phyloP scores from a whole-genome alignment of 306 rosid genomes.

The Styphnolobium japonicum region DNA sequence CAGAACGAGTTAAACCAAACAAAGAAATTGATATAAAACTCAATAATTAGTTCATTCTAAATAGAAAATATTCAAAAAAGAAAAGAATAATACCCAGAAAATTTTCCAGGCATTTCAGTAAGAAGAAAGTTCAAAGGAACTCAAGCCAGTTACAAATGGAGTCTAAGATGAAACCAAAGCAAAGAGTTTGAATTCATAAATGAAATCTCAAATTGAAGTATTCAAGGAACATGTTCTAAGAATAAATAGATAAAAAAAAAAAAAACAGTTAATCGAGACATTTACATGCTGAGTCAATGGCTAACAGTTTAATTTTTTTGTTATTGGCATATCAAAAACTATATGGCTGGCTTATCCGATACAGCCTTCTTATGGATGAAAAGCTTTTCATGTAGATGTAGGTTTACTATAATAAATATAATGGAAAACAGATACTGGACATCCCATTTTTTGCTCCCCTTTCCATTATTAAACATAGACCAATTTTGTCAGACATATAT shows the following conservation, averaged over 20 bases:
- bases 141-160: neutral
- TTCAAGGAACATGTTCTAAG: neutral
- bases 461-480: neutral
- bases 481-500: neutral
- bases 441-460: neutral
- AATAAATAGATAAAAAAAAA: neutral
- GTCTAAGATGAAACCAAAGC: neutral
- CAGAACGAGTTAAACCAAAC: neutral
- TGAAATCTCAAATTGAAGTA: neutral
- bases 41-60: constrained; percentile 1
- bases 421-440: neutral
- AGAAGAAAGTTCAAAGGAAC: neutral
- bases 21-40: neutral
- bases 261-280: neutral
- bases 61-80: neutral
- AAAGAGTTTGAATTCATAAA: neutral
- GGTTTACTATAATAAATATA: neutral
- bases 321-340: neutral
- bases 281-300: neutral
- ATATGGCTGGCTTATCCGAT: neutral
- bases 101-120: neutral
- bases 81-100: neutral
- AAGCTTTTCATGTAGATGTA: neutral
- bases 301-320: neutral
- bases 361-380: neutral